Evolutionary conservation across 1,139 yeast species (phyloP), one percentile per base, ranked within the genome.

Genomic region (Dujonia santamariae): DNA sequence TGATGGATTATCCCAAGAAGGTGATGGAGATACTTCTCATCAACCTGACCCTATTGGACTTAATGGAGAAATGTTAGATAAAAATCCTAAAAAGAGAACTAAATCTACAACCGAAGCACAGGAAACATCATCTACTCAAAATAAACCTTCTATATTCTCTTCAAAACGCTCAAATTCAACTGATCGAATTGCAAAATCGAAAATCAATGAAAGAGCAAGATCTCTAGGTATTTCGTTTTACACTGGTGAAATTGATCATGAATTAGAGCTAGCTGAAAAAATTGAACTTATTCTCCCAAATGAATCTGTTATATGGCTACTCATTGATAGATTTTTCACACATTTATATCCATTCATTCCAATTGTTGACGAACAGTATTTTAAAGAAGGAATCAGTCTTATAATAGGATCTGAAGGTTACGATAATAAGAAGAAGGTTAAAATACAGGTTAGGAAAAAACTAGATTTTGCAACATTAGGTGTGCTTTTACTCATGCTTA

Each of bases 311-410:
- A 45, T 73, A 3, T 74, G 80, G 79, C 44, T 62, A 22, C 56
- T 70, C 3, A 47, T 74, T n/a, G 60, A 65, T 21, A 49, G 72
- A 19, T 77, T 62, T 44, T 75, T 75, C 48, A 46, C 48, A 2
- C 56, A 59, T 20, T 59, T 73, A 9, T 72, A 72, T 39, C 72
- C 73, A 0, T 59, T 67, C 31, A 47, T 62, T 38, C 81, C 83
- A 2, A 58, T 66, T 33, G 32, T 76, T 7, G 79, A 75, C 40
- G 76, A 77, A 45, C 45, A 37, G 15, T 50, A 47, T 2, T 54
- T 61, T 29, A 46, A 39, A 14, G 37, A 35, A 11, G 39, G 47
- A 20, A 37, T 60, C 4, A 37, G 43, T 3, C 43, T 44, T 26
- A 44, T 63, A 3, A 47, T 63, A 21, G 68, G 67, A 0, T 44